A percentile compares a stretch with the other conserved stretches of the same genome.
Evolutionary conservation across 768 basidiomycete genomes (phyloP).

Genomic region (Phlegmacium glaucopus): DNA sequence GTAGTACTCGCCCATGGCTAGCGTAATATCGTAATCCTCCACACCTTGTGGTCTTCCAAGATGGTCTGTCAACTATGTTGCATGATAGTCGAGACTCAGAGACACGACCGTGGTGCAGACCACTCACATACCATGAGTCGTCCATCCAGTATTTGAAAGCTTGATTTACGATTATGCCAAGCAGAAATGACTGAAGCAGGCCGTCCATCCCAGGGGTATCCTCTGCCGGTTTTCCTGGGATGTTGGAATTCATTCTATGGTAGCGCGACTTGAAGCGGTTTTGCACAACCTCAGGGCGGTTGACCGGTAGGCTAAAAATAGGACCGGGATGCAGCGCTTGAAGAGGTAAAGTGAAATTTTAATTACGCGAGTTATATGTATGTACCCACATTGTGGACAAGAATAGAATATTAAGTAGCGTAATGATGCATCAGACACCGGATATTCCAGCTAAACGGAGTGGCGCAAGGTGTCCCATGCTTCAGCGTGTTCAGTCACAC

Average conservation of each 20-base stretch:
- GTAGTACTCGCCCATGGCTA: slow-evolving; percentile 31
- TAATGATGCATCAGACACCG: no score
- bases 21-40: slow-evolving; percentile 31
- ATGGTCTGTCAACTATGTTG: slow-evolving; percentile 33
- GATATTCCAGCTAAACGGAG: background rate
- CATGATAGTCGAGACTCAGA: no score
- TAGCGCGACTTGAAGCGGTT: no score
- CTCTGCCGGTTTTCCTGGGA: slow-evolving; percentile 26
- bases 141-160: slow-evolving; percentile 38
- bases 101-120: slow-evolving; percentile 22
- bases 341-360: no score
- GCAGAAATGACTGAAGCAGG: slow-evolving; percentile 45
- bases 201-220: slow-evolving; percentile 36
- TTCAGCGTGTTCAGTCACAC: slow-evolving; percentile 41
- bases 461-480: slow-evolving; percentile 46
- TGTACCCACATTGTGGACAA: no score
- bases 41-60: slow-evolving; percentile 39
- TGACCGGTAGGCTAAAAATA: background rate
- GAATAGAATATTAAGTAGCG: no score
- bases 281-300: no score
- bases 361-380: no score
- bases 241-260: slow-evolving; percentile 14
- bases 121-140: slow-evolving; percentile 40
- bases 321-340: background rate
- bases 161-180: slow-evolving; percentile 40